Conservation (phyloP, 768 basidiomycete species). For the Porpolomopsis calyptriformis region DNA sequence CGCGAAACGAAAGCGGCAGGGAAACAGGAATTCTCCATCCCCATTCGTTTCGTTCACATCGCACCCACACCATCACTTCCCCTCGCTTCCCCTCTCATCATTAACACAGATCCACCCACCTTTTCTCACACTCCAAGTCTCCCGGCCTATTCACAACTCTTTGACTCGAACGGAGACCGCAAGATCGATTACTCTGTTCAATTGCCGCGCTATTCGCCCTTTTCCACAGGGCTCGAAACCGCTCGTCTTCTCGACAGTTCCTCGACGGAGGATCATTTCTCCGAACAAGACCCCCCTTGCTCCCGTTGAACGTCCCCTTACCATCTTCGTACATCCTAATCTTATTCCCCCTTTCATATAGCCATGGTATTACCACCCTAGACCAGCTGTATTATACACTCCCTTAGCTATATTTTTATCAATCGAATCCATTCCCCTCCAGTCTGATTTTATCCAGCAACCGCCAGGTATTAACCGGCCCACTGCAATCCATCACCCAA, state of each 20-base stretch:
- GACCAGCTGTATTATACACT: too few species aligned
- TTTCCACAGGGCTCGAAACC: background rate
- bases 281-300: background rate
- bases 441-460: slow-evolving; percentile 31
- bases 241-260: background rate
- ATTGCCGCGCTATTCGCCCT: slow-evolving; percentile 53
- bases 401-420: background rate
- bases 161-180: slow-evolving; percentile 60
- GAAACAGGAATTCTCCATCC: slow-evolving; percentile 35
- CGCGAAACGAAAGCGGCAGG: slow-evolving; percentile 23
- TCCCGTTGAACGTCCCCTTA: too few species aligned
- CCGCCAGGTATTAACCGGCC: slow-evolving; percentile 49
- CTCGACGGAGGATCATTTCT: background rate
- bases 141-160: slow-evolving; percentile 73
- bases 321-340: too few species aligned
- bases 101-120: background rate
- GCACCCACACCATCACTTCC: slow-evolving; percentile 24
- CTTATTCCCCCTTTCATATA: too few species aligned
- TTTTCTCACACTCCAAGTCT: slow-evolving; percentile 29
- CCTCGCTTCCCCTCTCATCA: slow-evolving; percentile 10
- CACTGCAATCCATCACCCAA: slow-evolving; percentile 52
- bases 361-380: too few species aligned
- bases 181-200: slow-evolving; percentile 58
- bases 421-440: background rate
- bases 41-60: slow-evolving; percentile 38